These are phyloP conservation scores for Pseudomicrostroma phylloplanum DNA, from an alignment of 1,284 basidiomycete species.

Conservation along the genomic window DNA sequence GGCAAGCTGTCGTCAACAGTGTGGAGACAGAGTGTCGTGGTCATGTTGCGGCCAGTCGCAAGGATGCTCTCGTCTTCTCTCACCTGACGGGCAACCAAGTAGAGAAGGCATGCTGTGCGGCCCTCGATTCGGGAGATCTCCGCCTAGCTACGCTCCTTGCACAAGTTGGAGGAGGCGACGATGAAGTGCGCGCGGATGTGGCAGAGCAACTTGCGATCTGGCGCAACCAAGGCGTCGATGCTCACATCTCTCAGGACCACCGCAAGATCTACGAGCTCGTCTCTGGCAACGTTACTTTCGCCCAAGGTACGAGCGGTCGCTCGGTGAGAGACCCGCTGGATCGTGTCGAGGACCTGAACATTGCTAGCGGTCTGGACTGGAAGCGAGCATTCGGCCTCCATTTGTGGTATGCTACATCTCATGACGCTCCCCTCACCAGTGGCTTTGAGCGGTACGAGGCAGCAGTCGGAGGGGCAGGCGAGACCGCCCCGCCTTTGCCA, in stretches of 20 bases:
- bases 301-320: slow-evolving; percentile 55
- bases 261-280: slow-evolving; percentile 79
- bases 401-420: slow-evolving; percentile 77
- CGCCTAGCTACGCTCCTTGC: slow-evolving; percentile 87
- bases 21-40: slow-evolving; percentile 60
- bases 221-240: slow-evolving; percentile 70
- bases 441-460: slow-evolving; percentile 65
- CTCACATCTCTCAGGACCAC: slow-evolving; percentile 65
- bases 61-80: slow-evolving; percentile 59
- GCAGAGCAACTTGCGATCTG: slow-evolving; percentile 74
- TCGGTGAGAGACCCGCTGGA: slow-evolving; percentile 58
- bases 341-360: slow-evolving; percentile 61
- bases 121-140: slow-evolving; percentile 69
- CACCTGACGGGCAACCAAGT: slow-evolving; percentile 82
- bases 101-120: slow-evolving; percentile 70
- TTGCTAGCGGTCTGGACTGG: slow-evolving; percentile 86
- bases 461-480: slow-evolving; percentile 20
- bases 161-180: slow-evolving; percentile 71
- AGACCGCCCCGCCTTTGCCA: slow-evolving; percentile 48
- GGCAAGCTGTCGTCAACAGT: slow-evolving; percentile 64
- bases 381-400: slow-evolving; percentile 84
- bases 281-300: slow-evolving; percentile 67
- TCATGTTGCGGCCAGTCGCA: slow-evolving; percentile 39
- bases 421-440: slow-evolving; percentile 67
- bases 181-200: slow-evolving; percentile 69